Base-by-base conservation (phyloP, 352 stramenopile genomes). In the Phytophthora quininea region DNA sequence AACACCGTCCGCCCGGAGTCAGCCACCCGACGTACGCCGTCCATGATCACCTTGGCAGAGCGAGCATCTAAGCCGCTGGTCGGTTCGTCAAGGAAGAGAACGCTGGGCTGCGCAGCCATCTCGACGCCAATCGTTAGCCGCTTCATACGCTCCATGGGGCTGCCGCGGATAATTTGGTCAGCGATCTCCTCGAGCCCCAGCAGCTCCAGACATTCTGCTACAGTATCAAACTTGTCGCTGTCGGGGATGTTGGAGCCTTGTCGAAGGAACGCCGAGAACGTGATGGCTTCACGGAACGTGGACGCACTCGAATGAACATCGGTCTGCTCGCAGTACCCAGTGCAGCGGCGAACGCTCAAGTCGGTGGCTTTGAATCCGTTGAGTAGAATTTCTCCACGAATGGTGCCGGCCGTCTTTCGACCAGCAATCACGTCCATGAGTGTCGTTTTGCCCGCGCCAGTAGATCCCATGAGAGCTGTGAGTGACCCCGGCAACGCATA, bases 361-460 rank as follows among this genome's bases (percentile, higher is more conserved):
- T 89, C 78, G 2, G 74, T 75, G 5, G 80, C 80, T 27, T 81
- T 67, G 37, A 71, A 75, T 38, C 80, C 83, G 52, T 91, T 93
- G 5, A 81, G 67, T 14, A 89, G 57, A 37, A 97, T 88, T 12
- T 90, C 66, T 2, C 92, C 92, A 6, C 67, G 61, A 63, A 95
- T 89, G 10, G 57, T 83, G 29, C 96, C 96, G 14, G 66, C 80
- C 0, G 58, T 71, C 76, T 98, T 99, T 12, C 96, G 81, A 24
- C 96, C 77, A 3, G 95, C 91, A 55, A 99, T 96, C 7, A 98
- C 95, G 71, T 99, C 95, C 74, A 98, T 95, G 1, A 99, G 69
- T 5, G 96, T 99, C 14, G 94, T 98, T 67, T 99, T 98, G 19
- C 95, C 92, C 27, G 90, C 86, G 32, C 88, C 88, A 30, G 77